Conservation (phyloP, 345 rosid genomes). For the Rhodomyrtus tomentosa region DNA sequence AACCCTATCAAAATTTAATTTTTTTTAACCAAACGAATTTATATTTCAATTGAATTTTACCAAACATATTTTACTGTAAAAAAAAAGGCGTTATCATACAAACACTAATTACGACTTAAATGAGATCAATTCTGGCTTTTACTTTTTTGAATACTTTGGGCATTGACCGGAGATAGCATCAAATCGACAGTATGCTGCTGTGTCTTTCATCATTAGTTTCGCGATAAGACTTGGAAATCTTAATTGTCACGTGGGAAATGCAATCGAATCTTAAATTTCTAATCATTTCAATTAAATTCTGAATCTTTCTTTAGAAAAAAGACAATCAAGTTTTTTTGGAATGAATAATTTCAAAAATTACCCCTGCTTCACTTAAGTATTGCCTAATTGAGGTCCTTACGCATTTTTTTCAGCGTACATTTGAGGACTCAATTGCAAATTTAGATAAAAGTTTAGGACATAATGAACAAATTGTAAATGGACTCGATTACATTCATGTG, state of each 20-base stretch:
- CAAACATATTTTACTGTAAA: no score
- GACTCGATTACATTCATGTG: neutral
- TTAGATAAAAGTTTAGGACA: neutral
- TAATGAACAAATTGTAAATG: neutral
- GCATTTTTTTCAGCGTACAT: neutral
- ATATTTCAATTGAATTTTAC: no score
- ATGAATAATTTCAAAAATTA: neutral
- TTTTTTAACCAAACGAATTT: no score
- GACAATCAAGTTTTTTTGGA: neutral
- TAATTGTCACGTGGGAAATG: neutral
- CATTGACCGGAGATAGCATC: neutral
- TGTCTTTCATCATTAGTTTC: neutral
- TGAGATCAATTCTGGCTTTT: neutral
- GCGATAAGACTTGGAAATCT: neutral
- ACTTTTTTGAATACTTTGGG: neutral
- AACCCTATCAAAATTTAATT: no score
- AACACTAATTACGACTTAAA: no score
- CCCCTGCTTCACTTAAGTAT: neutral
- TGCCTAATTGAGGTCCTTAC: neutral
- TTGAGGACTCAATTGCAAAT: neutral
- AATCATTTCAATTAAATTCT: neutral
- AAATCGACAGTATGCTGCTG: neutral
- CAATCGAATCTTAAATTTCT: neutral
- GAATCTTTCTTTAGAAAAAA: neutral
- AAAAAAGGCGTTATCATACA: no score